Evolutionary conservation across 2,329 filamentous ascomycete species (phyloP).

Genomic region (Aspergillus sp.): DNA sequence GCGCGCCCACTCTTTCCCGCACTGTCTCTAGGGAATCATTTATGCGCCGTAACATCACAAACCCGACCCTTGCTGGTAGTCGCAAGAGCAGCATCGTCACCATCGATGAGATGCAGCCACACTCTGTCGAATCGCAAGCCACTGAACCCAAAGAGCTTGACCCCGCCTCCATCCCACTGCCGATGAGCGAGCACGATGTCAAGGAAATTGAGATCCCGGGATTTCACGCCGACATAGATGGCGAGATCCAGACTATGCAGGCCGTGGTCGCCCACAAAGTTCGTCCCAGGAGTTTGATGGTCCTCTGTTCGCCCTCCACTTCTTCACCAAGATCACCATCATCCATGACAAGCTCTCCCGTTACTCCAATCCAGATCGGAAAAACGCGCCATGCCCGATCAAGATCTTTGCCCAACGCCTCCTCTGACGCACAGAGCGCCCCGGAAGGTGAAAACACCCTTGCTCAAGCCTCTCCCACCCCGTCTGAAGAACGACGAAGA

Average conservation of each 20-base stretch:
- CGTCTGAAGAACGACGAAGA: conserved; percentile 22
- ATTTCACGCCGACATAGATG: conserved; percentile 58
- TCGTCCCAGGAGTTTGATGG: conserved; percentile 39
- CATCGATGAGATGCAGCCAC: conserved; percentile 23
- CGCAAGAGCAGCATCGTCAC: conserved; percentile 35
- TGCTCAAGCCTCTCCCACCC: conserved; percentile 18
- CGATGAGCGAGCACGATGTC: conserved; percentile 32
- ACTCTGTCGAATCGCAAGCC: conserved; percentile 4
- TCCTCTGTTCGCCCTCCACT: conserved; percentile 30
- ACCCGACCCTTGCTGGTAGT: conserved; percentile 19
- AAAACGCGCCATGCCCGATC: conserved; percentile 37
- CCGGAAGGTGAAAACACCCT: conserved; percentile 8
- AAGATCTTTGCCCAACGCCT: conserved; percentile 45
- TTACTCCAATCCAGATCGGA: conserved; percentile 17
- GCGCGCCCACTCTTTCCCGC: conserved; percentile 30
- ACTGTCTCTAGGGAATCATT: conserved; percentile 40
- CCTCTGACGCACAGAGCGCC: conserved; percentile 5
- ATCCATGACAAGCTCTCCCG: conserved; percentile 19
- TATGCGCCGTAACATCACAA: conserved; percentile 22
- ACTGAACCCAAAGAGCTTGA: conserved; percentile 23
- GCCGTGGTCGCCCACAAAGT: conserved; percentile 36
- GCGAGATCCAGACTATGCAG: conserved; percentile 42
- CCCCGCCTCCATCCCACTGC: conserved; percentile 26
- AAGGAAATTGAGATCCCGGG: conserved; percentile 78
- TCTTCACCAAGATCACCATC: conserved; percentile 22